Evolutionary conservation across 176 grass and related monocot genomes (phyloP).

Genomic region (Oryza meyeriana): DNA sequence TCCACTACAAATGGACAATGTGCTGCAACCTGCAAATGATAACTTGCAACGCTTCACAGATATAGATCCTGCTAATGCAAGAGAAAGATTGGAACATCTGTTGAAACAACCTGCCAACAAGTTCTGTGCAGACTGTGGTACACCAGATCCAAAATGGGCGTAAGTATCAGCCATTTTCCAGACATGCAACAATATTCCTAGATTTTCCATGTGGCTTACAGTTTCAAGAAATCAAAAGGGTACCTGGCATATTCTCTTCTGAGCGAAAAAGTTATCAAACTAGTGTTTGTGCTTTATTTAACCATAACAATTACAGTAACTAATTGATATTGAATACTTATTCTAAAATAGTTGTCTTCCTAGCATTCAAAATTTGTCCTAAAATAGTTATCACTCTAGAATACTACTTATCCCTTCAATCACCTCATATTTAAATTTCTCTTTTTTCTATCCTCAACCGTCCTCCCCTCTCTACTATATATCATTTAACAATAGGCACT

Average conservation of each 20-base stretch:
- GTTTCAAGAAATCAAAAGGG: background rate
- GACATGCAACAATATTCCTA: background rate
- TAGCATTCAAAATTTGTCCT: too few species aligned
- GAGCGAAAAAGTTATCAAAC: background rate
- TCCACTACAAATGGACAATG: background rate
- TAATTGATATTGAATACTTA: too few species aligned
- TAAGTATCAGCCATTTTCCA: conserved; percentile 39
- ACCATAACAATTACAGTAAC: background rate
- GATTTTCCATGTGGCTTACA: background rate
- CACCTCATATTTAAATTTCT: too few species aligned
- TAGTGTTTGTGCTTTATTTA: background rate
- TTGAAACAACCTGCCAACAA: conserved; percentile 70
- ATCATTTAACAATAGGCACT: too few species aligned
- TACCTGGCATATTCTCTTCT: background rate
- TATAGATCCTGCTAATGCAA: conserved; percentile 30
- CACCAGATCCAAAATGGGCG: conserved; percentile 92
- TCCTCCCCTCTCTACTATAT: too few species aligned
- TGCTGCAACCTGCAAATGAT: conserved; percentile 6
- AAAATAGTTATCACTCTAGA: too few species aligned
- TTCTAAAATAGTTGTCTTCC: too few species aligned
- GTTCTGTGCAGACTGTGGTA: conserved; percentile 80
- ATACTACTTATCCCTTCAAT: too few species aligned
- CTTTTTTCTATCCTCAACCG: too few species aligned
- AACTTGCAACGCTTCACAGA: background rate
- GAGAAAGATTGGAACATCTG: conserved; percentile 60